phyloP scores from a whole-genome alignment of 371 early-diverging fungal genomes.

The Rhizomucor miehei region DNA sequence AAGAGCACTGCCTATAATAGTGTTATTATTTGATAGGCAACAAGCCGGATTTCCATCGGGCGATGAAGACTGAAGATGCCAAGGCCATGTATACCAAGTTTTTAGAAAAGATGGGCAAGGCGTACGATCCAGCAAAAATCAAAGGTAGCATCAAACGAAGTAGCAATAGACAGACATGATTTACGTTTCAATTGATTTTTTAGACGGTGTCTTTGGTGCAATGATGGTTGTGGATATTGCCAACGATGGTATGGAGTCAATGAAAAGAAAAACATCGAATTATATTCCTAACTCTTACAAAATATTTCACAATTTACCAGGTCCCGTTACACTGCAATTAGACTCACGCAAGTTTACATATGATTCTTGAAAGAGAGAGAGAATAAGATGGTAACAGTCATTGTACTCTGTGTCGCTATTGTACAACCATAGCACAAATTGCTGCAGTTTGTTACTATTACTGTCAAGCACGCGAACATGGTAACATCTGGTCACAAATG shows the following conservation, averaged over 20 bases:
- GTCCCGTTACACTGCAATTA: slow-evolving; percentile 76
- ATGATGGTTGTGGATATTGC: slow-evolving; percentile 86
- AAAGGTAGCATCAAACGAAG: slow-evolving; percentile 51
- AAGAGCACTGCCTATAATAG: too few species aligned
- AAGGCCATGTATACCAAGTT: slow-evolving; percentile 72
- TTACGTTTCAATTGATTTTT: not conserved
- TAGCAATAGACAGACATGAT: not conserved
- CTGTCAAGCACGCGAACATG: too few species aligned
- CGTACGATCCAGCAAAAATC: slow-evolving; percentile 62
- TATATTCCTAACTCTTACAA: not conserved
- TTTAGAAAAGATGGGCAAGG: slow-evolving; percentile 61
- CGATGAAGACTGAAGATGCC: slow-evolving; percentile 75
- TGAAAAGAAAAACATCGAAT: slow-evolving; percentile 1
- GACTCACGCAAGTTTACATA: slow-evolving; percentile 68
- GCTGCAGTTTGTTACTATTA: not conserved
- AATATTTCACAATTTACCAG: too few species aligned
- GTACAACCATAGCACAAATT: slow-evolving; percentile 7
- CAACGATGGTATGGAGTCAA: slow-evolving; percentile 68
- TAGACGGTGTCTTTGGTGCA: slow-evolving; percentile 79
- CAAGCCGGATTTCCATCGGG: slow-evolving; percentile 88
- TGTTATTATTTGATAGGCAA: slow-evolving; percentile 40
- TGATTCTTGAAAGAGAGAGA: slow-evolving; percentile 5
- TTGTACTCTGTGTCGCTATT: slow-evolving; percentile 6
- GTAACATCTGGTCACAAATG: too few species aligned
- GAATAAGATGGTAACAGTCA: not conserved